Percentiles rank a stretch among this genome's conserved stretches.
Evolutionary conservation across 192 early-diverging fungal species (phyloP).

Genomic region (Entophlyctis helioformis): DNA sequence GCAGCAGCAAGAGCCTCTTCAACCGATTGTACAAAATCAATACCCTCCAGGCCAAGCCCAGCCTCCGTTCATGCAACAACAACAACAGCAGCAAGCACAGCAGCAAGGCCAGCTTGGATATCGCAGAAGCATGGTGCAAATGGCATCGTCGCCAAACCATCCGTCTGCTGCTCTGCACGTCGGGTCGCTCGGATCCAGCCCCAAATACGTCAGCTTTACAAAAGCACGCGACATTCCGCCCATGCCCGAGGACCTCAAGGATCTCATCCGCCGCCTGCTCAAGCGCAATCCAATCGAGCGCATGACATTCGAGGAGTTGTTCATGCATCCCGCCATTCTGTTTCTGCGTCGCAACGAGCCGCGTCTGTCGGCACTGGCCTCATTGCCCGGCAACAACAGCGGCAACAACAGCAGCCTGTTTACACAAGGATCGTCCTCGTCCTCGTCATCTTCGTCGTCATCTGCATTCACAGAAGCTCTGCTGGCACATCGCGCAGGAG

Average conservation of each 20-base stretch:
- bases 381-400: too few species aligned
- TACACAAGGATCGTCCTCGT: too few species aligned
- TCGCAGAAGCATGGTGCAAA: slow-evolving; percentile 1
- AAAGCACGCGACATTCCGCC: slow-evolving; percentile 1
- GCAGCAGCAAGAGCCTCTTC: too few species aligned
- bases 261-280: slow-evolving; percentile 70
- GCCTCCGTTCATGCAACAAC: neutral
- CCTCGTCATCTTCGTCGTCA: too few species aligned
- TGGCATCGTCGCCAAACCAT: neutral
- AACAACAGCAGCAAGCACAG: too few species aligned
- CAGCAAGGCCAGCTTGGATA: too few species aligned
- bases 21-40: neutral
- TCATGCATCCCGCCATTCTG: slow-evolving; percentile 72
- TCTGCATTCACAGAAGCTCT: too few species aligned
- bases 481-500: too few species aligned
- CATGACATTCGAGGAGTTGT: slow-evolving; percentile 90
- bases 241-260: slow-evolving; percentile 63
- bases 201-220: slow-evolving; percentile 9
- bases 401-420: too few species aligned
- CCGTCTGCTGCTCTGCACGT: slow-evolving; percentile 1
- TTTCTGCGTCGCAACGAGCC: too few species aligned
- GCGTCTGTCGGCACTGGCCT: too few species aligned
- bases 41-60: neutral
- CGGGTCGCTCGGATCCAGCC: slow-evolving; percentile 15
- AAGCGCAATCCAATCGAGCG: slow-evolving; percentile 79